Conservation (phyloP, 495 filamentous ascomycete genomes). For the Cercophora sp. region DNA sequence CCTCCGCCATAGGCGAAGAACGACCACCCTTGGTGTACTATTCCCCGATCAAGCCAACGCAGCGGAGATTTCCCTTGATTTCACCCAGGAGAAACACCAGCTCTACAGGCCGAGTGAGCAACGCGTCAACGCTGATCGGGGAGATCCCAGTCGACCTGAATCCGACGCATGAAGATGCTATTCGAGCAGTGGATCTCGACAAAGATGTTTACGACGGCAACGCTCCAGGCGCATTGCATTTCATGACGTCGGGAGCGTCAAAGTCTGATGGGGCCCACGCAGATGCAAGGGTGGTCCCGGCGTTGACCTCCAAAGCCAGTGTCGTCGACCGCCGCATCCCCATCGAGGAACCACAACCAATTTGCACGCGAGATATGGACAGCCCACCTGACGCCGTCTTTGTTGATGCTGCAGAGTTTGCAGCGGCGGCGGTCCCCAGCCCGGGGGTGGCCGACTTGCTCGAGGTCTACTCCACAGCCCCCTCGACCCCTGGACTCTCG, state of each 20-base stretch:
- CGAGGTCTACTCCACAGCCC: slow-evolving; percentile 30
- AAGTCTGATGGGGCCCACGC: background rate
- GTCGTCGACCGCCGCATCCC: no score
- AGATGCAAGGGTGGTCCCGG: slow-evolving; percentile 9
- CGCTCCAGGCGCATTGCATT: background rate
- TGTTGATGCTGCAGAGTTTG: slow-evolving; percentile 17
- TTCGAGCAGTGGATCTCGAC: no score
- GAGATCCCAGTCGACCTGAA: slow-evolving; percentile 12
- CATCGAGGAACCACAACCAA: background rate
- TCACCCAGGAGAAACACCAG: slow-evolving; percentile 12
- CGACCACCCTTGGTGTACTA: background rate
- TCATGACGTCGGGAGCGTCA: slow-evolving; percentile 5
- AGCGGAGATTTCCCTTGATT: slow-evolving; percentile 20
- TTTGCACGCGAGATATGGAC: slow-evolving; percentile 20
- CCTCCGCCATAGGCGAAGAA: background rate
- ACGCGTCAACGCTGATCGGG: slow-evolving; percentile 20
- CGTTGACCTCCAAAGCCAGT: no score
- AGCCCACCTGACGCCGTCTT: slow-evolving; percentile 15
- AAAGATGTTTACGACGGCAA: no score
- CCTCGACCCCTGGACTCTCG: slow-evolving; percentile 37
- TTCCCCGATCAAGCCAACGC: slow-evolving; percentile 11
- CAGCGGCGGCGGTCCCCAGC: slow-evolving; percentile 7
- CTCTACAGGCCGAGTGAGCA: slow-evolving; percentile 18
- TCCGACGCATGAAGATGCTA: background rate
- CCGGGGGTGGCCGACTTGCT: slow-evolving; percentile 8